phyloP scores from a whole-genome alignment of 768 basidiomycete species.

The Sutorius australiensis region DNA sequence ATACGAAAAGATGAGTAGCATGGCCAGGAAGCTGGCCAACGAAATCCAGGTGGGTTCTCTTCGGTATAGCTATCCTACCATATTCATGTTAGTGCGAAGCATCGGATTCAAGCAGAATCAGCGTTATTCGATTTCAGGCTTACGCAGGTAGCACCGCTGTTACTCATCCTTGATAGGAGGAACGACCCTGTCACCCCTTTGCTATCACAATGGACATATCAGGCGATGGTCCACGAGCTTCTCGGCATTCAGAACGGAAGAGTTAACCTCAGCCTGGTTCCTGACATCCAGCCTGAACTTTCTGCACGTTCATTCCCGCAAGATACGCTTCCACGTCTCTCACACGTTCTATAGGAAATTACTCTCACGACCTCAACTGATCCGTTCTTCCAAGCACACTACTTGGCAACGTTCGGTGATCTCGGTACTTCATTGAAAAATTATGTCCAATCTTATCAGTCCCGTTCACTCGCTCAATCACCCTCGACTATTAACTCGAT shows the following conservation, averaged over 20 bases:
- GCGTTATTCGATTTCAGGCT: slow-evolving; percentile 89
- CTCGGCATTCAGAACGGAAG: slow-evolving; percentile 92
- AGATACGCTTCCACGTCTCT: slow-evolving; percentile 4
- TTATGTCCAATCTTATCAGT: slow-evolving; percentile 93
- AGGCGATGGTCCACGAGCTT: slow-evolving; percentile 98
- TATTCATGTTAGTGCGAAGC: slow-evolving; percentile 40
- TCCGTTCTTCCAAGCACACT: slow-evolving; percentile 88
- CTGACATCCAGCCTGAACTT: slow-evolving; percentile 83
- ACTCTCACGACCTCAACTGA: slow-evolving; percentile 89
- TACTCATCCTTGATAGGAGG: slow-evolving; percentile 90
- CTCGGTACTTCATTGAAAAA: slow-evolving; percentile 86
- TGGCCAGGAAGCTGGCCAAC: slow-evolving; percentile 84
- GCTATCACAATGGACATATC: slow-evolving; percentile 98
- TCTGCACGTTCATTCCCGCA: slow-evolving; percentile 47
- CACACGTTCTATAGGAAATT: slow-evolving; percentile 63
- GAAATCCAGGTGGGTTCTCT: slow-evolving; percentile 68
- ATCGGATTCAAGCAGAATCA: slow-evolving; percentile 75
- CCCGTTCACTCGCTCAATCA: slow-evolving; percentile 69
- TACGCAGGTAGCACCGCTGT: slow-evolving; percentile 81
- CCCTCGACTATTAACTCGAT: slow-evolving; percentile 89
- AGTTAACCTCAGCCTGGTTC: slow-evolving; percentile 78
- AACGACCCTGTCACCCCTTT: slow-evolving; percentile 98
- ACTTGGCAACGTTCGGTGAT: slow-evolving; percentile 93
- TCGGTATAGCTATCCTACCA: not conserved
- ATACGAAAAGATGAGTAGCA: slow-evolving; percentile 88